These are phyloP conservation scores for Kwoniella newhampshirensis DNA, from an alignment of 768 basidiomycete genomes.

Conservation along the genomic window DNA sequence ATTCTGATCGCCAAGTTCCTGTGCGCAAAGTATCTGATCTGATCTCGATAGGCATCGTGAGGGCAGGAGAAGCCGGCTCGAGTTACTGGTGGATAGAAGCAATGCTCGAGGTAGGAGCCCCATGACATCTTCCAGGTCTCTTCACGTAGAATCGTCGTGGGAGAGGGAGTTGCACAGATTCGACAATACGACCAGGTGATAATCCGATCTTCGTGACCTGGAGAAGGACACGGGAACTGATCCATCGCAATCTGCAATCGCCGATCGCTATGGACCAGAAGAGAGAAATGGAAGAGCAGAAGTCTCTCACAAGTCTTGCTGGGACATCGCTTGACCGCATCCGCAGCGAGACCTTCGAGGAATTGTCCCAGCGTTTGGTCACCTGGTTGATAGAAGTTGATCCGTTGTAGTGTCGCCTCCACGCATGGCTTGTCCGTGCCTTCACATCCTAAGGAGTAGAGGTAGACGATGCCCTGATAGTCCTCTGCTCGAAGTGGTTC, in stretches of 20 bases:
- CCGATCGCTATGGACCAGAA: constrained; percentile 87
- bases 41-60: constrained; percentile 91
- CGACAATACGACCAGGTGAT: constrained; percentile 76
- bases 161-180: constrained; percentile 79
- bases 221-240: constrained; percentile 58
- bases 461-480: constrained; percentile 82
- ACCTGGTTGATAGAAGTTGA: constrained; percentile 88
- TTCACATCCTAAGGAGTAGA: constrained; percentile 77
- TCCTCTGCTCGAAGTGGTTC: constrained; percentile 89
- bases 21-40: constrained; percentile 87
- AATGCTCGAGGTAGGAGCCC: constrained; percentile 90
- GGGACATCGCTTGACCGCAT: constrained; percentile 65
- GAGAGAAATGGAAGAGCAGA: constrained; percentile 76
- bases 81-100: constrained; percentile 87
- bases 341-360: constrained; percentile 68
- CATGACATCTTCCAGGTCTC: constrained; percentile 94
- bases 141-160: constrained; percentile 84
- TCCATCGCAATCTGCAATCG: constrained; percentile 81
- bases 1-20: constrained; percentile 61
- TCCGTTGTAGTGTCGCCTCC: constrained; percentile 65
- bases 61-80: constrained; percentile 82
- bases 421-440: constrained; percentile 70
- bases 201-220: constrained; percentile 62
- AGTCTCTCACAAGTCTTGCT: constrained; percentile 83
- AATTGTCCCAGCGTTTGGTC: constrained; percentile 91